Base-by-base conservation (phyloP, 352 stramenopile species). In the Phytopythium mirpurense region DNA sequence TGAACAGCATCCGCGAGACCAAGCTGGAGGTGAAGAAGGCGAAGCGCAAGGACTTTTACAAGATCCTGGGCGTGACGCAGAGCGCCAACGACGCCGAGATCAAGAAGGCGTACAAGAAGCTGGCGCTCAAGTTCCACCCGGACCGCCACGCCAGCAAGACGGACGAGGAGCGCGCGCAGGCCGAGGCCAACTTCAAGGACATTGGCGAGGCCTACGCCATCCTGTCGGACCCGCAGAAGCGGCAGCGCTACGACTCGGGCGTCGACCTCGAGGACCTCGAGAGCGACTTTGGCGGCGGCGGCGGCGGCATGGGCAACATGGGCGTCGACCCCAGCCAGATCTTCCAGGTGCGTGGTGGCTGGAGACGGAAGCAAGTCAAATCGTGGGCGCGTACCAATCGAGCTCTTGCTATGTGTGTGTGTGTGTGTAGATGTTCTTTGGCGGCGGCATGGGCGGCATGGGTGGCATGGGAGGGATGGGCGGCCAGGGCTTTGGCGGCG, bases 21-120 rank as follows among this genome's bases (percentile, higher is more conserved):
- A 95, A 98, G 63, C 59, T 93, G 51, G 84, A 96, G 52, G 67
- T 98, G 15, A 98, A 98, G 79, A 90, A 96, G 70, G 86, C 90
- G n/a, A 96, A 96, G 63, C 78, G 92, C 59, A 98, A 98, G 67
- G 87, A 98, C 70, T 98, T 97, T 41, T 99, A 99, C 77, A 95
- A 96, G 64, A 95, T 93, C 50, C 58, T 93, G 58, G 84, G 86
- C 48, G 93, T 93, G 21, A 50, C 70, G 14, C 83, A 90, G 65
- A 79, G 41, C 47, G 79, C 95, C 14, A 86, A 81, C 7, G 83
- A 97, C 32, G 74, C 73, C 3, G 94, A 99, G 62, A 98, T 99
- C 57, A 99, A 99, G 78, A 99, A 98, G 68, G 93, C 97, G 6
- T 99, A 98, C 76, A 87, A 95, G 60, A 96, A 95, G 70, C 59